Evolutionary conservation across 306 rosid species (phyloP), one percentile per base, ranked within the genome.

Genomic region (Astragalus membranaceus): DNA sequence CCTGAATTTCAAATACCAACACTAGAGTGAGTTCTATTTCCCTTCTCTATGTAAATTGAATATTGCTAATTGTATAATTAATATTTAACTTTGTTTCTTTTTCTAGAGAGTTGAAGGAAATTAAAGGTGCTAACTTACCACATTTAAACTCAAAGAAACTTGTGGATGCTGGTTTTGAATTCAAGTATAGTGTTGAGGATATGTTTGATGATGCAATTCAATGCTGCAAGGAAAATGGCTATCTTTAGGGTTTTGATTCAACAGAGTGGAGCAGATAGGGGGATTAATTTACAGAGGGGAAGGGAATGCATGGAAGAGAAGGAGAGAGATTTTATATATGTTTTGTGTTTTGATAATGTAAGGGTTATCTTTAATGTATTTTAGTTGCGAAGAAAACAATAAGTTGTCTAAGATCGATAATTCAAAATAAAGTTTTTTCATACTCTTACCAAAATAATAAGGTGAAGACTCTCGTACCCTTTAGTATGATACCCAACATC

Each of bases 1-100:
- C 92, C 86, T 2, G 80, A 78, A 41, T 81, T 55, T 74, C 77
- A 69, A 42, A 75, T 86, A 13, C 87, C 88, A 44, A 55, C 83
- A 48, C 4, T n/a, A n/a, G 81, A 87, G 93, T 90, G 67, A 85
- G 96, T 87, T 53, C 5, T 13, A 52, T 43, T 52, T 6, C 32
- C 46, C 9, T 30, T 52, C 10, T 9, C 16, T 12, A 5, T n/a
- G 12, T 8, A 26, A 54, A 68, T 59, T 49, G 26, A 7, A n/a
- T n/a, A n/a, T 37, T 60, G 13, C 20, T 60, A 5, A 9, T 15
- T 9, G 6, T 23, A 53, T 23, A 39, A 26, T 42, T 57, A 43
- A 48, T 1, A 11, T 8, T 65, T 15, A 3, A 1, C 42, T 15
- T 23, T 23, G 36, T 14, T 48, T 20, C 23, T 17, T 71, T 8